Percentiles rank a stretch among this genome's conserved stretches.
These are phyloP conservation scores for Alternaria burnsii DNA, from an alignment of 2,329 filamentous ascomycete genomes.

Conservation along the genomic window DNA sequence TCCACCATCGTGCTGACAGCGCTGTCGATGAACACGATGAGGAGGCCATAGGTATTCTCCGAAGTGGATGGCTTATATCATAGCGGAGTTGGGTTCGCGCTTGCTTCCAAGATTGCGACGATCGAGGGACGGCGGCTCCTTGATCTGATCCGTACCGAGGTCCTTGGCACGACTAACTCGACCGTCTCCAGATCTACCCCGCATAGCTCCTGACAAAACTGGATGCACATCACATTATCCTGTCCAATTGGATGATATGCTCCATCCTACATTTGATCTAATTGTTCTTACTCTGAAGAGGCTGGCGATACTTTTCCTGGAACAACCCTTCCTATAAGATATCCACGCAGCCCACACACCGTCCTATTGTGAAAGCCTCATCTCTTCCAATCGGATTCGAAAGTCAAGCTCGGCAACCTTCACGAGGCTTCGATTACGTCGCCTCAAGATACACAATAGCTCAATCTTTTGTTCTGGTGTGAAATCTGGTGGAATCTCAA, in stretches of 20 bases:
- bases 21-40: neutral
- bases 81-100: neutral
- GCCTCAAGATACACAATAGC: neutral
- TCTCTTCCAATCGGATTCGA: neutral
- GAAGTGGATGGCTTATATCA: neutral
- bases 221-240: neutral
- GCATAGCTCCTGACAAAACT: neutral
- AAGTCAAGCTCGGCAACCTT: neutral
- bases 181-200: neutral
- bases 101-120: neutral
- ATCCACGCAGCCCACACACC: neutral
- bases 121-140: neutral
- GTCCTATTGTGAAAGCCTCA: neutral
- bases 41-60: neutral
- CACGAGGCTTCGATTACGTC: neutral
- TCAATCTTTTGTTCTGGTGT: neutral
- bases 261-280: neutral
- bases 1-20: slow-evolving; percentile 17
- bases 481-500: neutral
- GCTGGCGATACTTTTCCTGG: neutral
- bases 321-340: neutral
- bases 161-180: neutral
- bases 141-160: slow-evolving; percentile 3
- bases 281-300: neutral
- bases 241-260: neutral